Percentiles rank a stretch among this genome's conserved stretches.
phyloP scores from a whole-genome alignment of 495 filamentous ascomycete genomes.

The Lophiostoma macrostomum region DNA sequence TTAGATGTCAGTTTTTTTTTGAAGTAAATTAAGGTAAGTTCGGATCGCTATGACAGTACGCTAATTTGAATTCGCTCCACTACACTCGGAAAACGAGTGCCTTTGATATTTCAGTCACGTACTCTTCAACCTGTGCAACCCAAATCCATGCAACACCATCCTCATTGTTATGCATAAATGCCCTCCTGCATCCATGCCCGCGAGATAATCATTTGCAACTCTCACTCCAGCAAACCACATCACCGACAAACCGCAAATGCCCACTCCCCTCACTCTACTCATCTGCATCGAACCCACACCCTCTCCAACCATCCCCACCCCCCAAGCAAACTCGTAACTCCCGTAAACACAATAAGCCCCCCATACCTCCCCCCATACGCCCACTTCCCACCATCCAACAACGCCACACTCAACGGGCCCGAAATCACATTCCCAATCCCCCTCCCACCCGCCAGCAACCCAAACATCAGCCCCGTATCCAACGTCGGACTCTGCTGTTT shows the following conservation, averaged over 20 bases:
- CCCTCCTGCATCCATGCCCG: too few species aligned
- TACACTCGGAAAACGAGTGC: too few species aligned
- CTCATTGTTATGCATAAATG: too few species aligned
- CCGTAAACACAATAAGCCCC: conserved; percentile 56
- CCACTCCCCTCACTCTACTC: conserved; percentile 13
- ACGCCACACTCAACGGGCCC: conserved; percentile 35
- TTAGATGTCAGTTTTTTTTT: too few species aligned
- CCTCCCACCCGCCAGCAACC: conserved; percentile 44
- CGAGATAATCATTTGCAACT: neutral
- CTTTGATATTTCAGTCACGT: too few species aligned
- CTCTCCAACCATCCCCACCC: conserved; percentile 50
- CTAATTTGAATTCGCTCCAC: too few species aligned
- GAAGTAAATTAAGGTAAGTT: too few species aligned
- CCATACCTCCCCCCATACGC: conserved; percentile 54
- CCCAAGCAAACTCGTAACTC: conserved; percentile 52
- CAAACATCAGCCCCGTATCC: conserved; percentile 33
- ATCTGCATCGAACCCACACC: conserved; percentile 34
- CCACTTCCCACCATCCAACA: conserved; percentile 31
- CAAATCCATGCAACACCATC: too few species aligned
- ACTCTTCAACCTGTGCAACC: too few species aligned
- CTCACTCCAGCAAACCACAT: neutral
- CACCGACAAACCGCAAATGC: neutral
- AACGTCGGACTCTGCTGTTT: conserved; percentile 12
- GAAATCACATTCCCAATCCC: conserved; percentile 55
- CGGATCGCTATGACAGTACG: too few species aligned